Evolutionary conservation across 1,284 basidiomycete genomes (phyloP).

Genomic region (Pseudozyma sp.): DNA sequence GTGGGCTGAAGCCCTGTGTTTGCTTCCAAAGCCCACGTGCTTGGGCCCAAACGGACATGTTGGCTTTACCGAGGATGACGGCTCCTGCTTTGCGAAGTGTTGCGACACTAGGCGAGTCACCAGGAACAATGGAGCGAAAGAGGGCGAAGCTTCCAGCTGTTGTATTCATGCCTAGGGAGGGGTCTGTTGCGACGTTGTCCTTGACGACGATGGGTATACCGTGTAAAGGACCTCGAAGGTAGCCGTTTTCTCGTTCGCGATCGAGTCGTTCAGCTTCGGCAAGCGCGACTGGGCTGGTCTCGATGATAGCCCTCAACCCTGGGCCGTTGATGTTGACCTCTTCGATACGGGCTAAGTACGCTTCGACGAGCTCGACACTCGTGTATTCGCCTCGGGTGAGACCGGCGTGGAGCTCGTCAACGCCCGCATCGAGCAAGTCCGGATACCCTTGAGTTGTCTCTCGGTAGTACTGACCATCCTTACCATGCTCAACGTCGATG

Average conservation of each 20-base stretch:
- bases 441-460: constrained; percentile 3
- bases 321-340: constrained; percentile 75
- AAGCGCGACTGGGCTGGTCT: constrained; percentile 76
- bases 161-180: constrained; percentile 75
- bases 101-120: constrained; percentile 76
- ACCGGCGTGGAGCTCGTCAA: constrained; percentile 27
- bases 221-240: constrained; percentile 75
- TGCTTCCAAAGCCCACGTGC: constrained; percentile 72
- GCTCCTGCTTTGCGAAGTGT: constrained; percentile 77
- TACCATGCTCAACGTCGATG: not conserved
- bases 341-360: constrained; percentile 78
- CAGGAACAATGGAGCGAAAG: constrained; percentile 73
- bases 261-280: constrained; percentile 71
- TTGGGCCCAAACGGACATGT: constrained; percentile 67
- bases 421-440: constrained; percentile 37
- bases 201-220: constrained; percentile 80
- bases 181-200: constrained; percentile 77
- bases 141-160: constrained; percentile 72
- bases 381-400: constrained; percentile 17
- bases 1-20: constrained; percentile 76
- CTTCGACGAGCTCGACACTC: constrained; percentile 66
- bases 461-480: not conserved
- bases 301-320: constrained; percentile 75
- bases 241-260: constrained; percentile 72
- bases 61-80: constrained; percentile 74